Conservation (phyloP, 306 rosid species). For the Quercus robur region DNA sequence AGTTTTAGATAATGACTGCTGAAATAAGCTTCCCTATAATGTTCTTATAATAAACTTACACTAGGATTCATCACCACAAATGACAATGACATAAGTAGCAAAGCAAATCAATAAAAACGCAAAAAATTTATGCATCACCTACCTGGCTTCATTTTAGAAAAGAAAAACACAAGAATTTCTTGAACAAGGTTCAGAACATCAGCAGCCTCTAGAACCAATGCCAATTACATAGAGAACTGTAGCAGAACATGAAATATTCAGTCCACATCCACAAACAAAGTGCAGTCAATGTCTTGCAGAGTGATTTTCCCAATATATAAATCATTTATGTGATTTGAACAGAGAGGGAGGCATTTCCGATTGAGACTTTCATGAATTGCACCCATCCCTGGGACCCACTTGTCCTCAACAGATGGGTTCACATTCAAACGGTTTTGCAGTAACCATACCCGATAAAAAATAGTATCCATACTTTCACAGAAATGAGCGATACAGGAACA, state of each 20-base stretch:
- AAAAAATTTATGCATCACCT: too few relatives aligned
- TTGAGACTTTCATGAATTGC: slow-evolving; percentile 63
- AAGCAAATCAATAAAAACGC: too few relatives aligned
- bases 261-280: slow-evolving; percentile 46
- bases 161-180: neutral
- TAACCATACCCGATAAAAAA: slow-evolving; percentile 57
- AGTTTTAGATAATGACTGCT: too few relatives aligned
- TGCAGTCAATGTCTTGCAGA: slow-evolving; percentile 72
- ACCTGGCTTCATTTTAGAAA: too few relatives aligned
- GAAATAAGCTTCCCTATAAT: too few relatives aligned
- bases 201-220: neutral
- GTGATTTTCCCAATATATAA: slow-evolving; percentile 66
- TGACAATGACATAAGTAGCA: too few relatives aligned
- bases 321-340: slow-evolving; percentile 62
- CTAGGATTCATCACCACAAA: too few relatives aligned
- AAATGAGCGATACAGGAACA: slow-evolving; percentile 69
- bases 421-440: slow-evolving; percentile 40
- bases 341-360: slow-evolving; percentile 71
- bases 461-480: slow-evolving; percentile 57
- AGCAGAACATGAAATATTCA: slow-evolving; percentile 21
- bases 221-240: neutral
- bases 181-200: neutral
- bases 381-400: slow-evolving; percentile 74
- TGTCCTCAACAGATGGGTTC: slow-evolving; percentile 45
- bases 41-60: too few relatives aligned